Evolutionary conservation across 805 yeast genomes (phyloP), one percentile per base, ranked within the genome.

Genomic region (Wickerhamiella azymoides): DNA sequence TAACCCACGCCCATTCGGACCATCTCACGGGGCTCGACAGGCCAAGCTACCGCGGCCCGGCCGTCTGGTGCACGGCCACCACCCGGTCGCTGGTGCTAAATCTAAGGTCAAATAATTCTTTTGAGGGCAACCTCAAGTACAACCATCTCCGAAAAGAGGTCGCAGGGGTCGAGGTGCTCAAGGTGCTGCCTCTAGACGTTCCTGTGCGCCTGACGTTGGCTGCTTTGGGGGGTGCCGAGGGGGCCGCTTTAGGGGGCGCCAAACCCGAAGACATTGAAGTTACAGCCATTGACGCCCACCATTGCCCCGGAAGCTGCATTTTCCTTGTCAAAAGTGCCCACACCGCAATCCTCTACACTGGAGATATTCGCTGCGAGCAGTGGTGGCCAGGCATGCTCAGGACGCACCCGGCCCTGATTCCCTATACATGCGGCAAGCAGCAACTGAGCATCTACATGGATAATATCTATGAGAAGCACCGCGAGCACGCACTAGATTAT

Each of bases 251-350:
- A n/a, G n/a, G n/a, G n/a, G n/a, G n/a, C n/a, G n/a, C n/a, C n/a
- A n/a, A n/a, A n/a, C n/a, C n/a, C n/a, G n/a, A n/a, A n/a, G 24
- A 18, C 8, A 27, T 74, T 5, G 54, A 45, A 6, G 57, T 76
- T 2, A 69, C 75, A 1, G 53, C 71, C 24, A 62, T 77, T 2
- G 68, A 68, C 5, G 68, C 77, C 0, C 67, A 75, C 53, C 83
- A 77, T 52, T 77, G 82, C 53, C 74, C 79, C 10, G 82, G 81
- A 3, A 66, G 79, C 3, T 64, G 67, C 2, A 73, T 76, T 77
- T 70, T 72, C 47, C 62, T 77, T 25, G 47, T 77, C 1, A 72
- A 71, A 48, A 58, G 58, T 13, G 37, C 43, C 1, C 35, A 43
- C 11, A 47, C 48, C 9, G 56, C 73, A 0, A 69, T 76, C 1